Conservation (phyloP, 345 rosid species). For the Luvunga scandens region DNA sequence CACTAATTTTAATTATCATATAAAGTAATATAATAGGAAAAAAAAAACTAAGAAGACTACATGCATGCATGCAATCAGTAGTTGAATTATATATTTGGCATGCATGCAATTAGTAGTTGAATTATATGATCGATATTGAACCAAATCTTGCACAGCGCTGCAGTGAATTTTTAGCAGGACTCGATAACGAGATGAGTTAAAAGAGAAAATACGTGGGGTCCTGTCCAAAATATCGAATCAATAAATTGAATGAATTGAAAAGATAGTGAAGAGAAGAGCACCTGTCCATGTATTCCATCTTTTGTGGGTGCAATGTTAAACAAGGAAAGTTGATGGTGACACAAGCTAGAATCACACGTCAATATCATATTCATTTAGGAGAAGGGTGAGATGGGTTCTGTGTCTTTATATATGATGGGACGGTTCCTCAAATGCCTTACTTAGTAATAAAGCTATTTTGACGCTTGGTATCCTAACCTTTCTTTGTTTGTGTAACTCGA, state of each 20-base stretch:
- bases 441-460: slow-evolving; percentile 41
- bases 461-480: slow-evolving; percentile 45
- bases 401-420: slow-evolving; percentile 55
- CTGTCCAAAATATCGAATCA: not conserved
- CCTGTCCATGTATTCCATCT: slow-evolving; percentile 49
- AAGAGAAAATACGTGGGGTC: not conserved
- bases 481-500: slow-evolving; percentile 69
- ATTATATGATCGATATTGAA: not conserved
- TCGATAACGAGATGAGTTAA: not conserved
- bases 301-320: slow-evolving; percentile 81
- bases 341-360: slow-evolving; percentile 54
- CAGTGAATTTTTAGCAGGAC: not conserved
- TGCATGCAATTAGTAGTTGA: too few relatives aligned
- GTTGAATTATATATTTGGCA: not conserved
- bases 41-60: not conserved
- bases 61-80: not conserved
- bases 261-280: slow-evolving; percentile 53
- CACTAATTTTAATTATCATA: not conserved
- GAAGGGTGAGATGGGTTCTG: slow-evolving; percentile 5
- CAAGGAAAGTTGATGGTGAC: slow-evolving; percentile 66
- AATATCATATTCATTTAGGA: slow-evolving; percentile 29
- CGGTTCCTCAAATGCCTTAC: slow-evolving; percentile 61
- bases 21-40: too few relatives aligned
- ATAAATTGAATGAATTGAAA: slow-evolving; percentile 15
- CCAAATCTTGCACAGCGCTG: not conserved